Percentiles rank a stretch among this genome's conserved stretches.
Conservation (phyloP, 1,139 yeast species). For the Petasospora fabianii region DNA sequence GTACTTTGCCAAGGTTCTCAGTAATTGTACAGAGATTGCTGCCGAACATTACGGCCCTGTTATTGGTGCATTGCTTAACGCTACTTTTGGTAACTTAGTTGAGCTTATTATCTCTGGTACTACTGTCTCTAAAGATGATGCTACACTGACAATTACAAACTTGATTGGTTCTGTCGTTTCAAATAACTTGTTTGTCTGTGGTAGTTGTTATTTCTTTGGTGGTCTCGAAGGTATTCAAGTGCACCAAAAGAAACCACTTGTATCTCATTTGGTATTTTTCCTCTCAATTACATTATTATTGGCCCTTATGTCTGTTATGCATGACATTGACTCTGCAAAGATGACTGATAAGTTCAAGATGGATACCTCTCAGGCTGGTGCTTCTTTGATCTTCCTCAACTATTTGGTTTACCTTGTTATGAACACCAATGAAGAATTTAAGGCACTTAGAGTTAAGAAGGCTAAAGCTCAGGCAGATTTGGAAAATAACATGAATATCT, state of each 20-base stretch:
- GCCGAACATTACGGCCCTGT: constrained; percentile 42
- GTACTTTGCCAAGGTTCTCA: constrained; percentile 25
- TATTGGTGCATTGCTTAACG: constrained; percentile 86
- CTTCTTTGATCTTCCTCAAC: constrained; percentile 20
- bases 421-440: constrained; percentile 25
- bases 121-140: constrained; percentile 26
- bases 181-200: constrained; percentile 23
- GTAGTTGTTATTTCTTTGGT: constrained; percentile 25
- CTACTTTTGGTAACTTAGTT: constrained; percentile 90
- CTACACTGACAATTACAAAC: constrained; percentile 28
- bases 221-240: constrained; percentile 22
- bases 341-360: constrained; percentile 18
- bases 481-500: constrained; percentile 4
- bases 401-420: constrained; percentile 21
- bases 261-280: constrained; percentile 22
- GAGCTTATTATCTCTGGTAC: constrained; percentile 26
- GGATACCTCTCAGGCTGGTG: constrained; percentile 23
- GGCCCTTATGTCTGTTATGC: constrained; percentile 20
- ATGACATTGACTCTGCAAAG: constrained; percentile 15
- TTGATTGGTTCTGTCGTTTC: constrained; percentile 24
- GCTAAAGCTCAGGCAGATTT: constrained; percentile 12
- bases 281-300: constrained; percentile 18
- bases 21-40: constrained; percentile 25
- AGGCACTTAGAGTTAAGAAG: constrained; percentile 15
- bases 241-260: constrained; percentile 16